phyloP scores from a whole-genome alignment of 1,284 basidiomycete species.

The Trichosporon ovoides region DNA sequence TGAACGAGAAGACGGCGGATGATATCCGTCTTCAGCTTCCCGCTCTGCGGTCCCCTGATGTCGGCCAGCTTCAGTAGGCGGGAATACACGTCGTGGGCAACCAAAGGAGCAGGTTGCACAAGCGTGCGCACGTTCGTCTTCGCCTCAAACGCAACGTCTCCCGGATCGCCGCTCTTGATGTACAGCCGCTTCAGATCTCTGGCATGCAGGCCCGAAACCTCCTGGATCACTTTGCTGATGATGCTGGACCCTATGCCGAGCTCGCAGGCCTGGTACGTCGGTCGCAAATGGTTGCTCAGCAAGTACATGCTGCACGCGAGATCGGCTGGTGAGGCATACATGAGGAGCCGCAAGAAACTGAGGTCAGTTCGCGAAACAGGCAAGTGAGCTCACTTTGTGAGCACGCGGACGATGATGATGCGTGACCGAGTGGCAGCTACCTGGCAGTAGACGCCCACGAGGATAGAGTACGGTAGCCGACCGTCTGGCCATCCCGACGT shows the following conservation, averaged over 20 bases:
- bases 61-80: constrained; percentile 61
- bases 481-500: constrained; percentile 47
- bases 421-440: constrained; percentile 74
- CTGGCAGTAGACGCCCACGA: constrained; percentile 67
- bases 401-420: constrained; percentile 68
- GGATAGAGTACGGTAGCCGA: constrained; percentile 68
- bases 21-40: constrained; percentile 68
- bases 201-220: constrained; percentile 70
- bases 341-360: constrained; percentile 61
- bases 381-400: constrained; percentile 60
- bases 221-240: constrained; percentile 71
- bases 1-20: constrained; percentile 78
- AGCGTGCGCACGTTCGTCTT: constrained; percentile 73
- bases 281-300: constrained; percentile 76
- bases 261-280: constrained; percentile 68
- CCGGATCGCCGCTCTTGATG: constrained; percentile 59
- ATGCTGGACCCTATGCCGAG: constrained; percentile 71
- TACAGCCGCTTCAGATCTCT: constrained; percentile 60
- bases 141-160: constrained; percentile 78
- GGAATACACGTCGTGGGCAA: constrained; percentile 61
- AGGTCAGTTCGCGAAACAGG: neutral
- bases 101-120: constrained; percentile 64
- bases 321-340: constrained; percentile 62
- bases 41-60: constrained; percentile 67
- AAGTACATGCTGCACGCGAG: constrained; percentile 81